Conservation (phyloP, 768 basidiomycete species). For the Sporobolomyces phaffii region DNA sequence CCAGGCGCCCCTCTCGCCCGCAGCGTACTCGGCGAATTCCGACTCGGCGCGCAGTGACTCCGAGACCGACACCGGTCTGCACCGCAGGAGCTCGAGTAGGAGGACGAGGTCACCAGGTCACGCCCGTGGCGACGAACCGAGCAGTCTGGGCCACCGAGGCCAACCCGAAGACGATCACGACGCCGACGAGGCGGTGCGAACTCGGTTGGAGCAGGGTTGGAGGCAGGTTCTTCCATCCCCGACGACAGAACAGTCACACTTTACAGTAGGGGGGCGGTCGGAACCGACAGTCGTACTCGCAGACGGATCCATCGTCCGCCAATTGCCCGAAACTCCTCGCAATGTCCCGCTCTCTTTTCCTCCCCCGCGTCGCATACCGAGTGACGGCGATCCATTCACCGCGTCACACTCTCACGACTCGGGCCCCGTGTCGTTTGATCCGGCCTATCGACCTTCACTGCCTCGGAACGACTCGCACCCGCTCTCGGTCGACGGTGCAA, state of each 20-base stretch:
- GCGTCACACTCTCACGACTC: not conserved
- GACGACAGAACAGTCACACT: not conserved
- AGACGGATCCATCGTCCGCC: constrained; percentile 18
- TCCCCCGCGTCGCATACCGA: no score
- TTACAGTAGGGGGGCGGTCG: no score
- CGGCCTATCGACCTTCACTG: not conserved
- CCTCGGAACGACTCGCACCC: constrained; percentile 13
- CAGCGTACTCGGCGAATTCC: not conserved
- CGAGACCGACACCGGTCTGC: not conserved
- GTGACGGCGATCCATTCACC: not conserved
- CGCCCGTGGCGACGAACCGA: no score
- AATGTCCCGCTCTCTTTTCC: not conserved
- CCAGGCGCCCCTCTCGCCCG: constrained; percentile 22
- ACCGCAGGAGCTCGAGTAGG: constrained; percentile 13
- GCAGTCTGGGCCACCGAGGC: no score
- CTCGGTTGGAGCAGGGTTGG: constrained; percentile 3
- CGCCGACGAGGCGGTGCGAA: constrained; percentile 12
- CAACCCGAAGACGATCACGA: no score
- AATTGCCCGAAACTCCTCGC: not conserved
- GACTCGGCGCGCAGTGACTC: not conserved
- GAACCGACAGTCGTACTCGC: not conserved
- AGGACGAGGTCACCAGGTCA: no score
- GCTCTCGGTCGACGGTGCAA: constrained; percentile 4
- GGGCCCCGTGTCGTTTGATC: not conserved
- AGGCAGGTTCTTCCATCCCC: not conserved